phyloP scores from a whole-genome alignment of 2,329 filamentous ascomycete genomes.

The Hymenoscyphus occultus region DNA sequence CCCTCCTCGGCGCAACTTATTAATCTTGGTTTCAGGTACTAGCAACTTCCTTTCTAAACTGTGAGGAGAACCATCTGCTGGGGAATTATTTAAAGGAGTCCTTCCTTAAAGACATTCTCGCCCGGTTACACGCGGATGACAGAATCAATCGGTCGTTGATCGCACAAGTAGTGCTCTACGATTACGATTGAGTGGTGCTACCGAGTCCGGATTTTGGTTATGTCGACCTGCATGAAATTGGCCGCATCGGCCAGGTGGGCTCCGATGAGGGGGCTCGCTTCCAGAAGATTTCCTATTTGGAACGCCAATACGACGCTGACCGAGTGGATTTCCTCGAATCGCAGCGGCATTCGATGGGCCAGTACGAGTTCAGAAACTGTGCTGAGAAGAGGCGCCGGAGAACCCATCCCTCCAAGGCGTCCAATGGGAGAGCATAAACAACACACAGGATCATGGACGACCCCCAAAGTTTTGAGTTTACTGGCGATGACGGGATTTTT shows the following conservation, averaged over 20 bases:
- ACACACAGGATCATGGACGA: conserved; percentile 2
- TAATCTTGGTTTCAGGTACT: neutral
- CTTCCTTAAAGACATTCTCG: neutral
- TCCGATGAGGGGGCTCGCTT: conserved; percentile 20
- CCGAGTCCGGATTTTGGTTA: neutral
- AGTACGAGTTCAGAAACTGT: neutral
- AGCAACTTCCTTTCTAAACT: neutral
- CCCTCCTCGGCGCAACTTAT: neutral
- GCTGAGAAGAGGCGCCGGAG: neutral
- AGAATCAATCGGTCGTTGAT: conserved; percentile 1
- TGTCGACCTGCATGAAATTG: conserved; percentile 24
- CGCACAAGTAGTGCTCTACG: neutral
- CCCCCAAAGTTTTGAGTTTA: conserved; percentile 24
- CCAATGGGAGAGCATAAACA: neutral
- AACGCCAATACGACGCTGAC: conserved; percentile 5
- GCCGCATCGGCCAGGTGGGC: conserved; percentile 20
- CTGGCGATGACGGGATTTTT: conserved; percentile 24
- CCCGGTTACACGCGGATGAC: neutral
- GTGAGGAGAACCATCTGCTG: neutral
- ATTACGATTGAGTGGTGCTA: neutral
- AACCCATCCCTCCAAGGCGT: neutral
- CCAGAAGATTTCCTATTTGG: conserved; percentile 11
- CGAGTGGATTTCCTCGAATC: neutral
- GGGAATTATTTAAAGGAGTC: neutral
- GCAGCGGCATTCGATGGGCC: conserved; percentile 2